phyloP scores from a whole-genome alignment of 371 early-diverging fungal genomes.

The Smittium culicis region DNA sequence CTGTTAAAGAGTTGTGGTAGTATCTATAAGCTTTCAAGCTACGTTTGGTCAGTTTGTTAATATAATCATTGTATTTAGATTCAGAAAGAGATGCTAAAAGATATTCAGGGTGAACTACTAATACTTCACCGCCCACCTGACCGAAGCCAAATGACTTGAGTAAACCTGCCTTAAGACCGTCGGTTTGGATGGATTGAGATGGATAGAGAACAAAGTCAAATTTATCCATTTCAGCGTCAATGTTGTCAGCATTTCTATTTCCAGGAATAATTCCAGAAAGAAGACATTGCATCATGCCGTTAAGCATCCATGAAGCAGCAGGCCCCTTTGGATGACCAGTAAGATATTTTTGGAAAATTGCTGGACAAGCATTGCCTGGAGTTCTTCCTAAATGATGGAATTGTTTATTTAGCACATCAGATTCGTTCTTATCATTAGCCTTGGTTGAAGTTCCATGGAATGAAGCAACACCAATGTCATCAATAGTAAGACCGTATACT shows the following conservation, averaged over 20 bases:
- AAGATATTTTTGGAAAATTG: conserved; percentile 86
- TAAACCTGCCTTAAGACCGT: conserved; percentile 85
- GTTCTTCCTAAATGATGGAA: conserved; percentile 78
- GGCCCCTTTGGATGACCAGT: conserved; percentile 96
- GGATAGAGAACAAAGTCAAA: conserved; percentile 78
- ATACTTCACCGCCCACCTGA: conserved; percentile 87
- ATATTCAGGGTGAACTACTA: conserved; percentile 86
- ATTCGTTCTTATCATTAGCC: conserved; percentile 95
- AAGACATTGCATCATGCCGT: conserved; percentile 78
- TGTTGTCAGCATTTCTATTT: conserved; percentile 92
- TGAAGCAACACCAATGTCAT: conserved; percentile 91
- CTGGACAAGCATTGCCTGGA: conserved; percentile 66
- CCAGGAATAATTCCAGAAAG: conserved; percentile 85
- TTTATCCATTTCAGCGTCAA: conserved; percentile 62
- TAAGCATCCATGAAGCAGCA: conserved; percentile 96
- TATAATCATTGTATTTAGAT: conserved; percentile 56
- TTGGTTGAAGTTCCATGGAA: conserved; percentile 96
- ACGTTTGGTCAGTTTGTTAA: conserved; percentile 51
- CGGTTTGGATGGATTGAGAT: conserved; percentile 74
- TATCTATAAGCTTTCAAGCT: conserved; percentile 78
- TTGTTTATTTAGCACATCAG: conserved; percentile 75
- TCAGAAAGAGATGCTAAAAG: conserved; percentile 65
- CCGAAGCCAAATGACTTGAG: conserved; percentile 95
- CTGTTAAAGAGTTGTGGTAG: conserved; percentile 84
- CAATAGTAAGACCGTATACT: conserved; percentile 75